Evolutionary conservation across 2,329 filamentous ascomycete species (phyloP).

Genomic region (Cylindrodendrum hubeiense): DNA sequence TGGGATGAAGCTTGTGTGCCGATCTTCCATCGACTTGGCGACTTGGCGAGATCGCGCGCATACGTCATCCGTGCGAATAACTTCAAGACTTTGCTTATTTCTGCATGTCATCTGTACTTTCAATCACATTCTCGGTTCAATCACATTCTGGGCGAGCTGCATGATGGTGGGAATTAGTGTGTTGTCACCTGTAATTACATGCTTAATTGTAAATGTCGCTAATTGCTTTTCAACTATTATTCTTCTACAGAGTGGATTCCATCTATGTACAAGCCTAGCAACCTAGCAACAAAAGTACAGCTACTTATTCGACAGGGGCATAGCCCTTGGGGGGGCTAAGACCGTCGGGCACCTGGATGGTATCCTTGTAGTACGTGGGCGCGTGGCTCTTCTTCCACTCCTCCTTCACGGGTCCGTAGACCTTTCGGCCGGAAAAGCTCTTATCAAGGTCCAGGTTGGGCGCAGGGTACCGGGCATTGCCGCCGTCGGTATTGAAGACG

Average conservation of each 20-base stretch:
- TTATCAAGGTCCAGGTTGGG: slow-evolving; percentile 55
- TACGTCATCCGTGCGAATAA: neutral
- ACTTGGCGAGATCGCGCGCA: slow-evolving; percentile 20
- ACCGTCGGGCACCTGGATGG: slow-evolving; percentile 56
- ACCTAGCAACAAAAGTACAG: neutral
- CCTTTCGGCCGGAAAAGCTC: slow-evolving; percentile 47
- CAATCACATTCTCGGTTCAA: neutral
- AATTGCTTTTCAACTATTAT: neutral
- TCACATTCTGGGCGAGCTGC: neutral
- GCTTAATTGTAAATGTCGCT: neutral
- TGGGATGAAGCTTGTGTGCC: slow-evolving; percentile 16
- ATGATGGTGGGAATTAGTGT: neutral
- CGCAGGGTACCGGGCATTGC: slow-evolving; percentile 51
- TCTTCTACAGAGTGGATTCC: neutral
- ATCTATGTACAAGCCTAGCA: slow-evolving; percentile 14
- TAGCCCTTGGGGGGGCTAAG: slow-evolving; percentile 57
- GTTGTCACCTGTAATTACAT: neutral
- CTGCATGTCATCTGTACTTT: neutral
- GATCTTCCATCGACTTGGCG: slow-evolving; percentile 19
- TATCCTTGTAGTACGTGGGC: slow-evolving; percentile 57
- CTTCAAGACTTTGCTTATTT: neutral
- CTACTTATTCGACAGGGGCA: slow-evolving; percentile 34
- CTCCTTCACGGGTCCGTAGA: slow-evolving; percentile 54
- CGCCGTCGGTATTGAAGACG: slow-evolving; percentile 53
- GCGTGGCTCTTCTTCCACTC: slow-evolving; percentile 53